Base-by-base conservation (phyloP, 2,329 filamentous ascomycete genomes). In the Knoxdaviesia capensis region DNA sequence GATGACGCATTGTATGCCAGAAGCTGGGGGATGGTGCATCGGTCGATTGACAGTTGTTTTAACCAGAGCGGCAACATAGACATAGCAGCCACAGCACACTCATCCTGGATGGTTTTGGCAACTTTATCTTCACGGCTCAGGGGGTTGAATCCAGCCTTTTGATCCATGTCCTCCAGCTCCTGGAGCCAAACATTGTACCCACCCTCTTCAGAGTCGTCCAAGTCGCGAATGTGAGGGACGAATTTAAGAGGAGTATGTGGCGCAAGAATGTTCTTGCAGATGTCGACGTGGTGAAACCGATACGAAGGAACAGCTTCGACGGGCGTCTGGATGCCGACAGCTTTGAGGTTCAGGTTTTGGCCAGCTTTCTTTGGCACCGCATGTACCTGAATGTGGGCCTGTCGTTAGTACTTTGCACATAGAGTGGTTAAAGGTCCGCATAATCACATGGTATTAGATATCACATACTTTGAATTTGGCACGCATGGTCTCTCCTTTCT, bases 201-300 rank as follows among this genome's bases (percentile, higher is more conserved):
- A 9, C 59, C 58, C 49, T 73, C 70, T 50, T 74, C 69, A n/a
- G 64, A 64, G 29, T 65, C 65, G 39, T 69, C 65, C 31, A 75
- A 56, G 46, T 76, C 71, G 42, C 68, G 63, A 41, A 75, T 54
- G 52, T 74, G 69, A 9, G 71, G 71, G 9, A 74, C 68, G 51
- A 73, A 75, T 32, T 67, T 72, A 42, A 74, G 59, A 59, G 71
- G 69, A 1, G 70, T 73, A 50, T 74, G 72, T 4, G 70, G 69
- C 0, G 71, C 71, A 31, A 74, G 59, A 34, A 75, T 65, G 43
- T 74, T 75, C 51, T 69, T 72, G 51, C 60, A 62, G 41, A 75
- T 71, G 50, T 73, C 67, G 34, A 74, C 66, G 45, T 74, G 69
- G 48, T 75, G 71, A 47, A 73, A 74, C 31, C 66, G 59, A 50